Base-by-base conservation (phyloP, 1,284 basidiomycete genomes). In the Sphagnurus paluster region DNA sequence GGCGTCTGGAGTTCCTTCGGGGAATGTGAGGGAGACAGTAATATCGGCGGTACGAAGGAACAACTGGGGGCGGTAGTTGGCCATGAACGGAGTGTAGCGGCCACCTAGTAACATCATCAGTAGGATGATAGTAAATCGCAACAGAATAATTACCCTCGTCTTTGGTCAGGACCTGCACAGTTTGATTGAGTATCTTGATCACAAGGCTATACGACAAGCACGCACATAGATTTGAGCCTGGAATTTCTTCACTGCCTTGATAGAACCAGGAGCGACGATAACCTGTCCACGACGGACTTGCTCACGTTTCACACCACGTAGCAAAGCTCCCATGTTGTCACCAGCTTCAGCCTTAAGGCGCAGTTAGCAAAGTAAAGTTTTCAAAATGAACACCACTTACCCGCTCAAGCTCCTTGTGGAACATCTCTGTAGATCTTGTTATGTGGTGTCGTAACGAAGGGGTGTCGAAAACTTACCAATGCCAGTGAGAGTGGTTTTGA, bases 351-450 rank as follows among this genome's bases (percentile, higher is more conserved):
- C 96, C 84, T 86, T 50, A 34, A 46, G 11, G 26, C 34, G 26
- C 26, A 2, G 20, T 14, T 42, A 39, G 48, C 42, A 50, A 17
- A 21, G 21, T 35, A 32, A 11, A 11, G 37, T 9, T 41, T 38
- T 13, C n/a, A n/a, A n/a, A n/a, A 29, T 32, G 13, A 21, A n/a
- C 35, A 40, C 29, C 16, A 30, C 76, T 42, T 67, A 85, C 86
- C 51, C 94, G 84, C 46, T 99, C 97, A 52, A 99, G 83, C 75
- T 99, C 97, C 79, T 98, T 98, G 80, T 98, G 95, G 87, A 99
- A 99, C 92, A 98, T 98, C 72, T 99, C 96, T 90, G 56, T 10
- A 35, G 14, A 21, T 11, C 8, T 56, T 42, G 20, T 34, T 19
- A 42, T 23, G 34, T 21, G 16, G 2, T 11, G 28, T n/a, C n/a